Percentiles rank a stretch among this genome's conserved stretches.
Conservation (phyloP, 805 yeast genomes). For the Teunomyces funiuensis region DNA sequence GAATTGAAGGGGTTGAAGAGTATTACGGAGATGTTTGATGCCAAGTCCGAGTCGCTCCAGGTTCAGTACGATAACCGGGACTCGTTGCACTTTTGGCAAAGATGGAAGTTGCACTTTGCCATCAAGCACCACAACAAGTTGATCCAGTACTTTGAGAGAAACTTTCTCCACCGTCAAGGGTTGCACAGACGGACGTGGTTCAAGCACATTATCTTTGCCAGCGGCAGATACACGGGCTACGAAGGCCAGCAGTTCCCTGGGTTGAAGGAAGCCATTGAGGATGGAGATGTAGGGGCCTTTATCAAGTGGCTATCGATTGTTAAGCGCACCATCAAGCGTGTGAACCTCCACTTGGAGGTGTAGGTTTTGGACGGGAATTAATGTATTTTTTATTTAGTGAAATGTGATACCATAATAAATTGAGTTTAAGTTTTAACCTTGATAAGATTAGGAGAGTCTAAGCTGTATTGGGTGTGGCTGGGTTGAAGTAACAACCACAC, state of each 20-base stretch:
- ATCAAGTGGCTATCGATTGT: conserved; percentile 47
- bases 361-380: too few species aligned
- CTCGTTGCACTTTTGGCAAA: conserved; percentile 36
- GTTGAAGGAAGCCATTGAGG: conserved; percentile 53
- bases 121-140: conserved; percentile 36
- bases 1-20: conserved; percentile 23
- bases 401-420: too few species aligned
- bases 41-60: conserved; percentile 26
- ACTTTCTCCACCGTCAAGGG: conserved; percentile 50
- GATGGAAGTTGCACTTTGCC: conserved; percentile 29
- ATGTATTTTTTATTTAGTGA: too few species aligned
- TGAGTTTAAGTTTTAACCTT: too few species aligned
- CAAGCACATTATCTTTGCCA: conserved; percentile 63
- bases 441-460: too few species aligned
- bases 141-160: conserved; percentile 49
- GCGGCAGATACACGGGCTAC: conserved; percentile 52
- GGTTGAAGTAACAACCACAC: too few species aligned
- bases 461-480: too few species aligned
- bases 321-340: conserved; percentile 34
- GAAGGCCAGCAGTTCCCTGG: conserved; percentile 59
- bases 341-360: conserved; percentile 9
- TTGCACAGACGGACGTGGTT: conserved; percentile 56
- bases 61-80: conserved; percentile 28
- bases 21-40: conserved; percentile 29
- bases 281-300: conserved; percentile 43